Base-by-base conservation (phyloP, 2,329 filamentous ascomycete genomes). In the Cryphonectria nitschkei region DNA sequence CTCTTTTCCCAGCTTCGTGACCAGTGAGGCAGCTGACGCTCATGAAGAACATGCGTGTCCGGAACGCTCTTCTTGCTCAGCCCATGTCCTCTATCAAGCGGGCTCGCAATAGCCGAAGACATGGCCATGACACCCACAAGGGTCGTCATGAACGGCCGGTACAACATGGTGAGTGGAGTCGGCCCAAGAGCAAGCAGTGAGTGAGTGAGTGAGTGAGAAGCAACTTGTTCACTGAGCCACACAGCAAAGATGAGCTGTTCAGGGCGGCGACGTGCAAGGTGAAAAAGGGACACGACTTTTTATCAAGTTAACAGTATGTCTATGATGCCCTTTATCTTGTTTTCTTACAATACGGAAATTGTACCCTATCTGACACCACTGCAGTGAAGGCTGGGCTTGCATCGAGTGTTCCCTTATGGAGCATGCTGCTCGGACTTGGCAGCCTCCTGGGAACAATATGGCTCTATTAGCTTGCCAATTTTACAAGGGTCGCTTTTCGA, bases 31-130 rank as follows among this genome's bases (percentile, higher is more conserved):
- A 73, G 68, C 70, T 80, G 78, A 13, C 78, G 77, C 72, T 80
- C 79, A 68, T 81, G 79, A 52, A 80, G 73, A 32, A 65, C 64
- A 69, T 81, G 78, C 29, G 78, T 77, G n/a, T 34, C 29, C 6
- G 73, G 71, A 2, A 71, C 65, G 32, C 58, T 34, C n/a, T 66
- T 61, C 60, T 60, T 71, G 2, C 26, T 62, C 41, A 50, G 8
- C n/a, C 46, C 50, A 7, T 41, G 65, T 2, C 65, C 60, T 2
- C 16, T n/a, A 54, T 65, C 61, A 26, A 70, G 37, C 11, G 69
- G 69, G 41, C 65, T 68, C n/a, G 69, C 66, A 1, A 52, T 39
- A 16, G 66, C 61, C 41, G 65, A 65, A 52, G 43, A 41, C 16
- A 68, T 50, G 41, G 61, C 50, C 22, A 67, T 39, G 26, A 52